Evolutionary conservation across 768 basidiomycete species (phyloP).

Genomic region (Chlorophyllum brunneum): DNA sequence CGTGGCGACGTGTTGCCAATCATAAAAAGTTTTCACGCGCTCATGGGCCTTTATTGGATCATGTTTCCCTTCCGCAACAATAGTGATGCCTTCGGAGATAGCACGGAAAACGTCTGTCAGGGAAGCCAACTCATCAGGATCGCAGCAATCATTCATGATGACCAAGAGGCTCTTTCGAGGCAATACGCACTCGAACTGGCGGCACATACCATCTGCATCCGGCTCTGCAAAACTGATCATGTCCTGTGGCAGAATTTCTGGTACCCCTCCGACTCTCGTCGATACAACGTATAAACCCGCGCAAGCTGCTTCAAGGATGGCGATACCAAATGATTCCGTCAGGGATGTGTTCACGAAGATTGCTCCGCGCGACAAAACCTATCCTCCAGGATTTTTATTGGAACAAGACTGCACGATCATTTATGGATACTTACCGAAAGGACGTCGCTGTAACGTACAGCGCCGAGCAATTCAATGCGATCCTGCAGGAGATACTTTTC

Average conservation of each 20-base stretch:
- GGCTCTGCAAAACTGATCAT: slow-evolving; percentile 96
- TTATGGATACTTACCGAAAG: slow-evolving; percentile 49
- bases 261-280: slow-evolving; percentile 92
- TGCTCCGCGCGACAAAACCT: slow-evolving; percentile 84
- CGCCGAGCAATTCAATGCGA: slow-evolving; percentile 84
- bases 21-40: slow-evolving; percentile 79
- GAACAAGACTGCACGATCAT: background rate
- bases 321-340: slow-evolving; percentile 96
- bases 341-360: slow-evolving; percentile 96
- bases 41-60: slow-evolving; percentile 75
- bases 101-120: slow-evolving; percentile 77
- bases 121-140: slow-evolving; percentile 21
- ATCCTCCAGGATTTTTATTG: background rate
- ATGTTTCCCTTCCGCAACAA: slow-evolving; percentile 63
- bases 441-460: slow-evolving; percentile 80
- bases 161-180: background rate
- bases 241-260: slow-evolving; percentile 89
- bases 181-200: background rate
- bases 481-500: slow-evolving; percentile 90
- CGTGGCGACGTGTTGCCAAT: slow-evolving; percentile 75
- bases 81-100: slow-evolving; percentile 72
- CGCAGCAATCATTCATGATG: background rate
- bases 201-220: slow-evolving; percentile 80
- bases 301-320: slow-evolving; percentile 94
- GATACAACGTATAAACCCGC: slow-evolving; percentile 92